Conservation (phyloP, 2,329 filamentous ascomycete species). For the Shiraia bambusicola region DNA sequence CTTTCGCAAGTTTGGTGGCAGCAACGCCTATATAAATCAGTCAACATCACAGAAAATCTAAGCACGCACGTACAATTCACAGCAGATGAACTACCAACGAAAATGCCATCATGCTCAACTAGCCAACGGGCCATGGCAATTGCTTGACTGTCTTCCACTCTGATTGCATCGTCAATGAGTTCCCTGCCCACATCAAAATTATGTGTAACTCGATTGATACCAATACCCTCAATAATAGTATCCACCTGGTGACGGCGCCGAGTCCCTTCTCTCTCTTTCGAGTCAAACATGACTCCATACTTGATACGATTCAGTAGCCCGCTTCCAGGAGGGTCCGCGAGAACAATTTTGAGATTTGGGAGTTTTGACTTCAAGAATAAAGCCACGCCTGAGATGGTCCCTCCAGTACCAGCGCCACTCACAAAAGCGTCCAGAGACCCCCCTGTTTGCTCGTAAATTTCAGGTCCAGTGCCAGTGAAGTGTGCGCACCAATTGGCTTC, state of each 20-base stretch:
- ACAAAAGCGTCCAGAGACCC: slow-evolving; percentile 83
- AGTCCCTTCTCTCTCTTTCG: slow-evolving; percentile 87
- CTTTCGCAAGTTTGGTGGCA: slow-evolving; percentile 67
- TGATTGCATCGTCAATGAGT: slow-evolving; percentile 85
- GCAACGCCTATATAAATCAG: slow-evolving; percentile 56
- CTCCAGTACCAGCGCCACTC: slow-evolving; percentile 89
- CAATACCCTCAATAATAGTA: slow-evolving; percentile 92
- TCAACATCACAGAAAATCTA: slow-evolving; percentile 1
- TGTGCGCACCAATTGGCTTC: slow-evolving; percentile 87
- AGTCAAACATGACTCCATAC: slow-evolving; percentile 93
- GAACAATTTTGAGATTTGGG: slow-evolving; percentile 67
- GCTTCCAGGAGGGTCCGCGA: slow-evolving; percentile 92
- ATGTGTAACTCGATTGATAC: slow-evolving; percentile 88
- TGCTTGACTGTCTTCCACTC: slow-evolving; percentile 85
- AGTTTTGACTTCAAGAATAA: slow-evolving; percentile 75
- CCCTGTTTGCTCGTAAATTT: slow-evolving; percentile 78
- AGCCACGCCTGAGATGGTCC: slow-evolving; percentile 86
- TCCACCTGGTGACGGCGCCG: slow-evolving; percentile 88
- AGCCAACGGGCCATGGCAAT: slow-evolving; percentile 94
- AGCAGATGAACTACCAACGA: slow-evolving; percentile 91
- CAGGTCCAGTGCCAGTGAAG: slow-evolving; percentile 78
- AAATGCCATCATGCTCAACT: slow-evolving; percentile 92
- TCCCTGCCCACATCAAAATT: slow-evolving; percentile 89
- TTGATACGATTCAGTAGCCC: slow-evolving; percentile 89
- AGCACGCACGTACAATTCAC: slow-evolving; percentile 71